These are phyloP conservation scores for Plasmodium ovale DNA, from an alignment of 169 alveolate genomes.

Conservation along the genomic window DNA sequence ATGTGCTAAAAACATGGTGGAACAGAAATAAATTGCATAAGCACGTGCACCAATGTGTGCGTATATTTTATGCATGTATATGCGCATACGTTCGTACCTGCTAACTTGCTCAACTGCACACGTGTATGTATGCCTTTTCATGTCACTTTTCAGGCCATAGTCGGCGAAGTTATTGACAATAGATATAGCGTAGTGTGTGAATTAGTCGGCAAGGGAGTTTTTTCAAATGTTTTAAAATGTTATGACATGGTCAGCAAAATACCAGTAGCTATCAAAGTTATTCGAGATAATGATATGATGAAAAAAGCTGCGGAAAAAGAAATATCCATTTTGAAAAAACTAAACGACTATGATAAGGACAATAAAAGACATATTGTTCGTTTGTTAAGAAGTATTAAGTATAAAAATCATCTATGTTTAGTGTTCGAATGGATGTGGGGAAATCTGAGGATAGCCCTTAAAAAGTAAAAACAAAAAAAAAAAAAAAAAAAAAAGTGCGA, in stretches of 20 bases:
- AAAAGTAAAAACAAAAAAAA: conserved; percentile 74
- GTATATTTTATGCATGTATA: not conserved
- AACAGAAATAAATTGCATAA: not conserved
- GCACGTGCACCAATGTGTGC: not conserved
- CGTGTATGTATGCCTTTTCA: not conserved
- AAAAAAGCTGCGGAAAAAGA: conserved; percentile 93
- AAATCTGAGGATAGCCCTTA: conserved; percentile 89
- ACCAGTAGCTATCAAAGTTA: conserved; percentile 89
- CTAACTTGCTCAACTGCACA: not conserved
- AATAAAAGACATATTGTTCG: conserved; percentile 88
- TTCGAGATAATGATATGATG: conserved; percentile 93
- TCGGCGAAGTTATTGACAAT: conserved; percentile 90
- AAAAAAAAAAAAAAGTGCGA: conserved; percentile 2
- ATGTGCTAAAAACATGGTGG: not conserved
- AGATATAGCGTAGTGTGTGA: conserved; percentile 89
- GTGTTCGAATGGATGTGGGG: conserved; percentile 95
- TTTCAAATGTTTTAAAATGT: conserved; percentile 89
- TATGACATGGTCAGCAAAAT: conserved; percentile 78
- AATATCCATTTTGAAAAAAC: conserved; percentile 84
- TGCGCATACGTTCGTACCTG: not conserved
- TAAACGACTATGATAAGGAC: conserved; percentile 89
- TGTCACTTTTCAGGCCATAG: conserved; percentile 80
- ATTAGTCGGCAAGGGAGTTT: conserved; percentile 92
- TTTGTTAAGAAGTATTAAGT: conserved; percentile 84
- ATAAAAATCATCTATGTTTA: conserved; percentile 92